Evolutionary conservation across 1,284 basidiomycete species (phyloP), one percentile per base, ranked within the genome.

Genomic region (Pholiota adiposa): DNA sequence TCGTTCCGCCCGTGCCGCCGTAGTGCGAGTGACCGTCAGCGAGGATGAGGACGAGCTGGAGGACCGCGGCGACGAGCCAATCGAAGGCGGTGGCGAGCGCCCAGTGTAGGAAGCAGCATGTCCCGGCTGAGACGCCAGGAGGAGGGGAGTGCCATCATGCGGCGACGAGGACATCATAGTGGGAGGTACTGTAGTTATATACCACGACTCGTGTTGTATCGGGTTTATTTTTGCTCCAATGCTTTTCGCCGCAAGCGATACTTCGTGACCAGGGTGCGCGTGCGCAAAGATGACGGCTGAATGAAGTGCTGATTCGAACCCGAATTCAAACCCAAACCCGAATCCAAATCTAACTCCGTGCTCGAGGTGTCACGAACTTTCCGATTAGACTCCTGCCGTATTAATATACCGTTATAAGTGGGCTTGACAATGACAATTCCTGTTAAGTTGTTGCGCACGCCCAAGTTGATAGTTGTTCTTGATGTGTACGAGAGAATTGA

Each of bases 281-380:
- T 23, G 44, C 21, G 23, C 18, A 31, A 55, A 36, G 19, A 46
- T 46, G 41, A 54, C 19, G 41, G 29, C 25, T 44, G 53, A 21
- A 44, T 46, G 41, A 46, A 40, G 19, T 46, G 29, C 19, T 44
- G 25, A 44, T 44, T 44, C 41, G 23, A 44, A 44, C 21, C 41
- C 7, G 41, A 44, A 44, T 44, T 23, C 41, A 44, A 44, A 46
- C 27, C 23, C 44, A 23, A 46, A 46, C 9, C 44, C 44, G 27
- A 23, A 46, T 21, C n/a, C 40, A 46, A 46, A 55, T 21, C 54
- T 55, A 55, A 55, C 54, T 55, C 43, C 44, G 54, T 48, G 31
- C 19, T 48, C 44, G 44, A 4, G 44, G 41, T 46, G 50, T 21
- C 16, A 21, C 50, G 36, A 51, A 36, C 12, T 55, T n/a, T 25